A percentile compares a stretch with the other conserved stretches of the same genome.
These are phyloP conservation scores for Melastoma malabathricum DNA, from an alignment of 345 rosid genomes.

Conservation along the genomic window DNA sequence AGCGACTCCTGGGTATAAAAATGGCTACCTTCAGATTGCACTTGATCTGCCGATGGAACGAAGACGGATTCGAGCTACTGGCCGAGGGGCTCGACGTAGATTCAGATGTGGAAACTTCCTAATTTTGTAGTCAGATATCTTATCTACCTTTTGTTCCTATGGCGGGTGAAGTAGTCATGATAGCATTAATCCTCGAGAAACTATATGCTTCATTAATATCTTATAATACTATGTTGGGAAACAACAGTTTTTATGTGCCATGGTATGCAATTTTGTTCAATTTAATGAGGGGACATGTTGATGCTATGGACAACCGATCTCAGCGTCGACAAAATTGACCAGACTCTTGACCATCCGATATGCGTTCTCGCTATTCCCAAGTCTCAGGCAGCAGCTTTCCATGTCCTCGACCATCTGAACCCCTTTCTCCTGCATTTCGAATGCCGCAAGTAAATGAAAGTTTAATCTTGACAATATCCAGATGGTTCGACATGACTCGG, in stretches of 20 bases:
- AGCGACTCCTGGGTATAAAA: constrained; percentile 83
- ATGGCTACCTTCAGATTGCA: constrained; percentile 83
- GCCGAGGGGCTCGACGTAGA: constrained; percentile 36
- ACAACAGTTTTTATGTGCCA: too few species aligned
- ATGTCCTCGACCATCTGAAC: constrained; percentile 92
- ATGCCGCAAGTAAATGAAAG: too few species aligned
- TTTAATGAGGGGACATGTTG: too few species aligned
- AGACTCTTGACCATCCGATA: constrained; percentile 64
- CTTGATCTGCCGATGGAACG: constrained; percentile 71
- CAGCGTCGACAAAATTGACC: constrained; percentile 62
- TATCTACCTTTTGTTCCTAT: too few species aligned
- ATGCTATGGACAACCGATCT: too few species aligned
- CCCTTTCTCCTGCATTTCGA: constrained; percentile 51
- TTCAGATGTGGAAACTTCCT: constrained; percentile 81
- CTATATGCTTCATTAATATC: too few species aligned
- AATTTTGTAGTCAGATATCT: background rate
- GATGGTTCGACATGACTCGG: background rate
- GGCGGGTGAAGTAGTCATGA: constrained; percentile 11
- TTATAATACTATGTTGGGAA: too few species aligned
- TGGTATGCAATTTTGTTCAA: too few species aligned
- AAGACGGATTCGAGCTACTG: constrained; percentile 63
- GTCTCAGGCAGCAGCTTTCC: constrained; percentile 89
- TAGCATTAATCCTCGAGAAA: too few species aligned
- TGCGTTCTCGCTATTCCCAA: constrained; percentile 53
- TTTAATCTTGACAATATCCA: too few species aligned